Evolutionary conservation across 106 monocot genomes (phyloP).

Genomic region (Dendrobium nobile): DNA sequence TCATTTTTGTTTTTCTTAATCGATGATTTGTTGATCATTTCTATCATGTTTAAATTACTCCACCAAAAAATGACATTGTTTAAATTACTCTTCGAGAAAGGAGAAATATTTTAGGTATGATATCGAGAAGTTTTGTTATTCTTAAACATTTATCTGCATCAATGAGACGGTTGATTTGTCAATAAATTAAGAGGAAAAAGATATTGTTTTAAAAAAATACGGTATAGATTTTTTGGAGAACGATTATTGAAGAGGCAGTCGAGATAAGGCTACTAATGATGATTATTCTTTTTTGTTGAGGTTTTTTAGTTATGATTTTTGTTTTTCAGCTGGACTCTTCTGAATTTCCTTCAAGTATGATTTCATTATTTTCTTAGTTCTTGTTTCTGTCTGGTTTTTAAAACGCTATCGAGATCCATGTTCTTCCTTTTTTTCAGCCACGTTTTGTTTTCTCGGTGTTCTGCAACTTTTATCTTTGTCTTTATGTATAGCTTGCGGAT

Average conservation of each 20-base stretch:
- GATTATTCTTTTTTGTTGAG: background rate
- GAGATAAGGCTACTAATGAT: background rate
- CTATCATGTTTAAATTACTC: too few relatives aligned
- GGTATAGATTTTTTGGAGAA: background rate
- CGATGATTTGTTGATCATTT: too few relatives aligned
- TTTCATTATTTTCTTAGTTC: background rate
- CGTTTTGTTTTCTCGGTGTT: background rate
- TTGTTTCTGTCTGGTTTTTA: too few relatives aligned
- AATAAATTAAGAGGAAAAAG: too few relatives aligned
- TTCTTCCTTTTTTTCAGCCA: background rate
- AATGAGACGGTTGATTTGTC: too few relatives aligned
- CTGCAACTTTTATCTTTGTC: background rate
- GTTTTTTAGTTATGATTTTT: background rate
- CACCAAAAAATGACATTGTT: too few relatives aligned
- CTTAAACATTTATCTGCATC: too few relatives aligned
- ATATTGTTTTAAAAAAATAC: background rate
- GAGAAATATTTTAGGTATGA: too few relatives aligned
- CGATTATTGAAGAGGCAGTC: background rate
- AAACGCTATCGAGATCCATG: background rate
- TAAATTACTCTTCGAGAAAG: too few relatives aligned
- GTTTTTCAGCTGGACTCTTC: background rate
- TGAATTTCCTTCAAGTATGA: background rate
- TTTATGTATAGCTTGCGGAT: background rate
- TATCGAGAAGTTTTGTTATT: too few relatives aligned
- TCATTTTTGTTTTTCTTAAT: background rate